Base-by-base conservation (phyloP, 805 yeast genomes). In the Myxozyma vanderwaltii region DNA sequence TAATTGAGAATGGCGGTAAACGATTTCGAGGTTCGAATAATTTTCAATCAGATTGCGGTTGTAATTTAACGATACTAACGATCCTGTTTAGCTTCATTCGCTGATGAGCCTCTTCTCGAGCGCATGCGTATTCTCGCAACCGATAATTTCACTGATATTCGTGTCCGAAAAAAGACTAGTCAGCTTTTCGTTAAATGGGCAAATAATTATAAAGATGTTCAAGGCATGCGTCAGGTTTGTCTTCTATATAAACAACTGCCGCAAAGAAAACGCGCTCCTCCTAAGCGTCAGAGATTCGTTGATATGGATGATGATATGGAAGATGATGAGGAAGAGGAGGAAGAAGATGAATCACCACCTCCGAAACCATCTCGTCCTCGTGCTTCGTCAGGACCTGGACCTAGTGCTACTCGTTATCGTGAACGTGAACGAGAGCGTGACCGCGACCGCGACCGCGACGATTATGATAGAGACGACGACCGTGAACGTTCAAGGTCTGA, bases 151-250 rank as follows among this genome's bases (percentile, higher is more conserved):
- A 79, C 70, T 49, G 76, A 74, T 65, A 72, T 73, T 7, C 69
- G 71, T 44, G 82, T 87, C 33, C 77, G 80, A 63, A 76, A 76
- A 62, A 77, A 78, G 60, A 78, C 82, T 19, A 74, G 78, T 23
- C 71, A 74, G 1, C 76, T 88, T 70, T 84, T 88, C 8, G 59
- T 77, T 21, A 82, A 83, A 5, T 92, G 98, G 98, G 75, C 81
- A 48, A 68, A 72, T 4, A 88, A 85, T 61, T 81, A 83, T 66
- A 69, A 68, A 3, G 84, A 78, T 27, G 71, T 78, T 53, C 75
- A 76, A 0, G 83, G 81, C 13, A 82, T 83, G 69, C 70, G 74
- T 49, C 79, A 79, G 29, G 66, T 87, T 55, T 81, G 81, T 0
- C 60, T 60, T 1, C 72, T 88, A 61, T 81, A 79, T 69, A 72